Conservation (phyloP, 1,139 yeast genomes). For the Candida gigantensis region DNA sequence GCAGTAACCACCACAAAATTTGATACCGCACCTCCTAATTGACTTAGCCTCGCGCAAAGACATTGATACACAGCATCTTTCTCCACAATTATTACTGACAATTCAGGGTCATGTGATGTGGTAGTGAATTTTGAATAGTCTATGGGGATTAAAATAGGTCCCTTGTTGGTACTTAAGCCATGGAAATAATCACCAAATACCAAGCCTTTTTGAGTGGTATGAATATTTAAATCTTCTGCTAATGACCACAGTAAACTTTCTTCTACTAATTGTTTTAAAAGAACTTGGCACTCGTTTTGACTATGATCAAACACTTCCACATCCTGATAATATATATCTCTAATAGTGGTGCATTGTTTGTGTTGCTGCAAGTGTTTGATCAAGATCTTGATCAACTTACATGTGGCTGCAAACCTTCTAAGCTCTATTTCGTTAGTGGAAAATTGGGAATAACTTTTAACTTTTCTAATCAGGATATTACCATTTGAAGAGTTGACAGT, state of each 20-base stretch:
- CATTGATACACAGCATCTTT: constrained; percentile 58
- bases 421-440: constrained; percentile 7
- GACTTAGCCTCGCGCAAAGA: constrained; percentile 24
- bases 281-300: constrained; percentile 47
- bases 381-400: constrained; percentile 22
- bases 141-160: constrained; percentile 30
- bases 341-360: constrained; percentile 41
- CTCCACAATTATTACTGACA: constrained; percentile 55
- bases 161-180: constrained; percentile 11
- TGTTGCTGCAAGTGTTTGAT: constrained; percentile 19
- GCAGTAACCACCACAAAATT: constrained; percentile 52
- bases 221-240: constrained; percentile 39
- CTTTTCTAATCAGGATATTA: constrained; percentile 2
- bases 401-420: constrained; percentile 16
- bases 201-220: constrained; percentile 66
- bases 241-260: constrained; percentile 25
- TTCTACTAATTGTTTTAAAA: constrained; percentile 37
- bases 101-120: neutral
- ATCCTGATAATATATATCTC: constrained; percentile 70
- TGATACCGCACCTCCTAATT: constrained; percentile 4
- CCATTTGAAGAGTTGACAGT: constrained; percentile 1
- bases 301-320: constrained; percentile 49
- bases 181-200: constrained; percentile 38
- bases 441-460: constrained; percentile 8
- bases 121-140: constrained; percentile 8